phyloP scores from a whole-genome alignment of 2,329 filamentous ascomycete genomes.

The Dactylella cylindrospora region DNA sequence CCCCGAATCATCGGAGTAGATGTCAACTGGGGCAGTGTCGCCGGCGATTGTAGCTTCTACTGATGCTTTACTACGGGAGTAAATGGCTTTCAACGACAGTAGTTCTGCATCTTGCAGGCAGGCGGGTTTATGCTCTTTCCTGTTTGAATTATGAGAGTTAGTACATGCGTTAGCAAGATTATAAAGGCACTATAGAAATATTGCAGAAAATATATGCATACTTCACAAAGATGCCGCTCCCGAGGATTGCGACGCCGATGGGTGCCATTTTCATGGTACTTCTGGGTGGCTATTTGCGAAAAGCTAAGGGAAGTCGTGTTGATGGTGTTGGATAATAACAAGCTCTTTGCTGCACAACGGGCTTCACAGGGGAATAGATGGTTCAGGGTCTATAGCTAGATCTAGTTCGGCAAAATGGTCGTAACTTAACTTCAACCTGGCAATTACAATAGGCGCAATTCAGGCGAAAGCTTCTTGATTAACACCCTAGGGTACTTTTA shows the following conservation, averaged over 20 bases:
- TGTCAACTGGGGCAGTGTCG: constrained; percentile 52
- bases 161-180: not conserved
- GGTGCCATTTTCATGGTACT: constrained; percentile 50
- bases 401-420: too few species aligned
- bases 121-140: constrained; percentile 56
- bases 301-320: constrained; percentile 5
- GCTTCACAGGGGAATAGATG: too few species aligned
- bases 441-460: too few species aligned
- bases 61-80: constrained; percentile 64
- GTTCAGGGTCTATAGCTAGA: too few species aligned
- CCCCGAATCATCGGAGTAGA: constrained; percentile 62
- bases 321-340: constrained; percentile 38
- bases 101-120: constrained; percentile 59
- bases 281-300: not conserved
- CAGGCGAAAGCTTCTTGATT: too few species aligned
- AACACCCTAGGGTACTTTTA: too few species aligned
- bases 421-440: too few species aligned
- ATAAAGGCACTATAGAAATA: constrained; percentile 48
- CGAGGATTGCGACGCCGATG: constrained; percentile 63
- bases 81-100: constrained; percentile 63
- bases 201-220: constrained; percentile 58
- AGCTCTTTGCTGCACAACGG: too few species aligned
- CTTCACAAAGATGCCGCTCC: constrained; percentile 65
- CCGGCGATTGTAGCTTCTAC: constrained; percentile 55
- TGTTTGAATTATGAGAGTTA: constrained; percentile 48